Base-by-base conservation (phyloP, 2,329 filamentous ascomycete species). In the Alternaria sp. region DNA sequence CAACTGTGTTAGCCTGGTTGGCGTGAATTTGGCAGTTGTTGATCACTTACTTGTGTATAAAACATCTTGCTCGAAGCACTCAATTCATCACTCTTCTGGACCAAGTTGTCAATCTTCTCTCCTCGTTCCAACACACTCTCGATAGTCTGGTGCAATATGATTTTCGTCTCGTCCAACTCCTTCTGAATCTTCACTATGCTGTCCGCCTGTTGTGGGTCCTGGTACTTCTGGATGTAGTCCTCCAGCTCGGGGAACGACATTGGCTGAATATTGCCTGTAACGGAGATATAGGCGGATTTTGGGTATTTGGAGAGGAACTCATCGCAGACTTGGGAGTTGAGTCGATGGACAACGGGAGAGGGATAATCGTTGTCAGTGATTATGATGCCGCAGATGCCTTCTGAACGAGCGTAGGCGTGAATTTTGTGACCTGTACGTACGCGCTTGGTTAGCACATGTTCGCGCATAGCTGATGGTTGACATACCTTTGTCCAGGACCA, bases 31-130 rank as follows among this genome's bases (percentile, higher is more conserved):
- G 11, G 5, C 8, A 14, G 13, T 11, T 23, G 13, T 14, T 21
- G 17, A 10, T 3, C 9, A 80, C 84, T 71, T 79, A 90, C 90
- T 79, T 86, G 84, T 40, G 85, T 92, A 79, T 98, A 98, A 79
- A 99, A 99, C 90, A 96, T 94, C 85, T 97, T 98, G 82, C 92
- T 97, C 83, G 95, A 91, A 49, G 88, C 86, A 79, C 92, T 96
- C 72, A 99, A 80, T 11, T 89, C 92, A 71, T 97, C 92, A 72
- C 92, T 96, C 87, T 98, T 98, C 65, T 89, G 89, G 44, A 98
- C 94, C 69, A 99, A 80, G 71, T 90, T 91, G 75, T 98, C 94
- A 68, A 99, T 92, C 85, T 97, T 98, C 86, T 98, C 93, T 40
- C 93, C 95, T 62, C 95, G 86, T 83, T 97, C 90, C 72, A 97